phyloP scores from a whole-genome alignment of 371 early-diverging fungal species.

The Dichotomocladium elegans region DNA sequence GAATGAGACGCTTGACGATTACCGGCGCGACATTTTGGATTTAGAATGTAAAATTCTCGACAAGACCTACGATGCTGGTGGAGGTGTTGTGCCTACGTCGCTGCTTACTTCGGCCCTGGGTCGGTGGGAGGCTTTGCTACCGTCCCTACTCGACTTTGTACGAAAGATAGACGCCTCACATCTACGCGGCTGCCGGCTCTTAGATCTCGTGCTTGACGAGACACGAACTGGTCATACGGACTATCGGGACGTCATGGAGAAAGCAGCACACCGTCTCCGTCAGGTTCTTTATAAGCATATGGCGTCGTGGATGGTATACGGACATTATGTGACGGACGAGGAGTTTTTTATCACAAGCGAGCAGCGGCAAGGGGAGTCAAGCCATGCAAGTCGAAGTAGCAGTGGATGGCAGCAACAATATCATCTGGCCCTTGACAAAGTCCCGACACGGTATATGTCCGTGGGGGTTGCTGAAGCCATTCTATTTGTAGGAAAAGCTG shows the following conservation, averaged over 20 bases:
- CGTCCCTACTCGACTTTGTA: slow-evolving; percentile 30
- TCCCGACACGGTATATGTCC: slow-evolving; percentile 54
- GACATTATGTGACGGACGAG: slow-evolving; percentile 54
- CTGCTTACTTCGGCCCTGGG: slow-evolving; percentile 36
- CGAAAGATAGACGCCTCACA: slow-evolving; percentile 21
- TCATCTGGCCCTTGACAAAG: slow-evolving; percentile 33
- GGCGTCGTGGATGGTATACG: slow-evolving; percentile 73
- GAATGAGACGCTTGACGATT: slow-evolving; percentile 48
- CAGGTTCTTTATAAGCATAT: slow-evolving; percentile 66
- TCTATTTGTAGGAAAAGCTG: slow-evolving; percentile 73
- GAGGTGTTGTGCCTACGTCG: slow-evolving; percentile 44
- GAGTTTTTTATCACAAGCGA: slow-evolving; percentile 77
- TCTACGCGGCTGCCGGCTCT: slow-evolving; percentile 46
- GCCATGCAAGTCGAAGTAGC: neutral
- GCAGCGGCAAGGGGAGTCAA: too few relatives aligned
- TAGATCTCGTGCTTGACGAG: slow-evolving; percentile 55
- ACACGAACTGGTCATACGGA: slow-evolving; percentile 57
- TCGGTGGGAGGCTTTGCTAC: slow-evolving; percentile 45
- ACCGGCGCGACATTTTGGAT: slow-evolving; percentile 50
- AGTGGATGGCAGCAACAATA: slow-evolving; percentile 53
- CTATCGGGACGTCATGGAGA: slow-evolving; percentile 46
- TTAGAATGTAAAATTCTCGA: slow-evolving; percentile 52
- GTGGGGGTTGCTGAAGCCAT: slow-evolving; percentile 51
- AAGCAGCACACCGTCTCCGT: slow-evolving; percentile 50
- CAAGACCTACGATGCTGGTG: slow-evolving; percentile 41